Evolutionary conservation across 2,329 filamentous ascomycete species (phyloP), one percentile per base, ranked within the genome.

Genomic region (Botrytis hyacinthi): DNA sequence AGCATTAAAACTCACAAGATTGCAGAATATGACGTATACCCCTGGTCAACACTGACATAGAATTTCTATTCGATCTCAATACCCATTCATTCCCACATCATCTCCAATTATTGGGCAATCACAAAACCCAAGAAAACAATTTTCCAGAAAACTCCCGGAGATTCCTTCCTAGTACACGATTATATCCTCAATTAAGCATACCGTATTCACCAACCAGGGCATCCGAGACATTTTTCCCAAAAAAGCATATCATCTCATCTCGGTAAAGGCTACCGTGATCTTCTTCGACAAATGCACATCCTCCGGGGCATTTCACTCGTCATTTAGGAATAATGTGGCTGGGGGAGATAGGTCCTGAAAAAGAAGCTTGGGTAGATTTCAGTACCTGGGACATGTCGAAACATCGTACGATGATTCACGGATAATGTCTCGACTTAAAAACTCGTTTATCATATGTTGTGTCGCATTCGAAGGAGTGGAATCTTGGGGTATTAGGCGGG

Each of bases 371-470:
- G 65, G 46, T 67, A 37, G 44, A 26, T 51, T 67, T 67, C 20
- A 57, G 32, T 67, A 67, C 32, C 44, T n/a, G 32, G 32, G 32
- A 40, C 26, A 54, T 29, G 65, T 67, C 63, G 29, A 65, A 66
- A 44, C 40, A 26, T 71, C 70, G 48, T 72, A 59, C 61, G 70
- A 72, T 72, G 46, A 67, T 67, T 48, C 57, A 16, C 61, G 14
- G n/a, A 65, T 59, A 37, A 35, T 40, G 40, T 65, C 69, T 51
- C 48, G 57, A 71, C 42, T 63, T 14, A 40, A 22, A 63, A 71
- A 22, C 65, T 65, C 32, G n/a, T 57, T 51, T 40, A 63, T 57
- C 37, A 48, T 54, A 54, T 46, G 42, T 61, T 20, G 29, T 6
- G 42, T 60, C 60, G 14, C 51, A 32, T 57, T 8, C 29, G 35